Conservation (phyloP, 345 rosid genomes). For the Theobroma cacao region DNA sequence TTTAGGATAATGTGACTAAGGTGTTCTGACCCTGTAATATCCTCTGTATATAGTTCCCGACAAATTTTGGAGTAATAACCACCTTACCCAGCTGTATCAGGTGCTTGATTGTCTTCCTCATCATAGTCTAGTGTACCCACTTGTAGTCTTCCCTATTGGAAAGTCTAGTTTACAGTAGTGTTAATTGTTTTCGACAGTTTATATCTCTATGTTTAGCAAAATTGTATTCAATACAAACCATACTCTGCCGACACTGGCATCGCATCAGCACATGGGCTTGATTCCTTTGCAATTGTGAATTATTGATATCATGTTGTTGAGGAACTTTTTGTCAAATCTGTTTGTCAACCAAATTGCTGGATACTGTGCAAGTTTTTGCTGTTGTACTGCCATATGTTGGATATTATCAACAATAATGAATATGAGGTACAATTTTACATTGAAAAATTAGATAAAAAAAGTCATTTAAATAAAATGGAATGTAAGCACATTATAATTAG, state of each 20-base stretch:
- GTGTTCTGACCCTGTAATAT: not conserved
- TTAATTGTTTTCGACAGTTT: not conserved
- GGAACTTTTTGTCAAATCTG: not conserved
- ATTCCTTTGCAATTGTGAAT: not conserved
- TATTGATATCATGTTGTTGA: not conserved
- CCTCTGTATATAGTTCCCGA: not conserved
- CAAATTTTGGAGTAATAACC: not conserved
- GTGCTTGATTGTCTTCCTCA: not conserved
- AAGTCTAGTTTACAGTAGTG: not conserved
- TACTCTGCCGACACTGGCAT: not conserved
- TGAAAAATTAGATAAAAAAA: no score
- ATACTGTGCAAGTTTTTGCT: not conserved
- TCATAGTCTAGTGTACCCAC: not conserved
- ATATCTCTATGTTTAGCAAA: not conserved
- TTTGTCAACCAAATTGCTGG: not conserved
- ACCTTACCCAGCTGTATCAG: not conserved
- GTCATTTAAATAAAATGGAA: no score
- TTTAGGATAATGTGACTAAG: not conserved
- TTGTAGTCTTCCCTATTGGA: not conserved
- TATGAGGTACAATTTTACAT: no score
- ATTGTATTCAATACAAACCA: not conserved
- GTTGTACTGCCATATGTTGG: no score
- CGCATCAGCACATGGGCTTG: not conserved
- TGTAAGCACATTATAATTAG: no score
- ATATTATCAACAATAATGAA: no score